phyloP scores from a whole-genome alignment of 2,329 filamentous ascomycete genomes.

The Nemania bipapillata region DNA sequence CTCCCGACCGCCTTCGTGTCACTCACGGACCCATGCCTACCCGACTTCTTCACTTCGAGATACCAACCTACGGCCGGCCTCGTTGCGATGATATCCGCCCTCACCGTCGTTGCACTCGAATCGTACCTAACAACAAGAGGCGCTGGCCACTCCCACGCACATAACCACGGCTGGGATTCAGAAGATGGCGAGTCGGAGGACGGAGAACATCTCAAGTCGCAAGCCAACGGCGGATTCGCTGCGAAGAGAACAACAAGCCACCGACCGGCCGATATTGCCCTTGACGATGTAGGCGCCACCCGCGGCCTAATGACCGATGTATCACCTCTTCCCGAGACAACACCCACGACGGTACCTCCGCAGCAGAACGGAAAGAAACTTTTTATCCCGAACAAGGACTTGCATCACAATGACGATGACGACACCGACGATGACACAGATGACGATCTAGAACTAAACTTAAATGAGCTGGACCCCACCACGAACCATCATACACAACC shows the following conservation, averaged over 20 bases:
- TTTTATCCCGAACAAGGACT: slow-evolving; percentile 29
- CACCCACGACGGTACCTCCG: slow-evolving; percentile 53
- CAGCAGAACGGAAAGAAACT: slow-evolving; percentile 37
- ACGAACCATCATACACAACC: slow-evolving; percentile 49
- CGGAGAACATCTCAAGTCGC: slow-evolving; percentile 45
- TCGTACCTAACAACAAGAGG: slow-evolving; percentile 84
- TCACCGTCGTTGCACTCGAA: slow-evolving; percentile 85
- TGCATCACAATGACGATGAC: slow-evolving; percentile 49
- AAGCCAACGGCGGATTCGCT: slow-evolving; percentile 52
- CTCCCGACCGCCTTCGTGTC: slow-evolving; percentile 75
- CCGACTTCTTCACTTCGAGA: slow-evolving; percentile 79
- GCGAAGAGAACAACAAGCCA: slow-evolving; percentile 54
- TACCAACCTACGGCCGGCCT: slow-evolving; percentile 84
- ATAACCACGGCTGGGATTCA: slow-evolving; percentile 62
- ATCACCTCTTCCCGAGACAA: slow-evolving; percentile 68
- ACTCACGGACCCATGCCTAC: slow-evolving; percentile 76
- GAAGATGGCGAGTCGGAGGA: slow-evolving; percentile 54
- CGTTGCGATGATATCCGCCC: slow-evolving; percentile 82
- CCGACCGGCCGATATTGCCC: slow-evolving; percentile 61
- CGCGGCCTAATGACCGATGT: slow-evolving; percentile 68
- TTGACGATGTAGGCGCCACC: slow-evolving; percentile 63
- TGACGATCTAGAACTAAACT: slow-evolving; percentile 68
- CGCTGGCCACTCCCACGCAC: slow-evolving; percentile 70
- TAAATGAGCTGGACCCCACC: slow-evolving; percentile 68
- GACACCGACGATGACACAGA: slow-evolving; percentile 59